A percentile compares a stretch with the other conserved stretches of the same genome.
phyloP scores from a whole-genome alignment of 495 filamentous ascomycete genomes.

The Parathielavia hyrcaniae region DNA sequence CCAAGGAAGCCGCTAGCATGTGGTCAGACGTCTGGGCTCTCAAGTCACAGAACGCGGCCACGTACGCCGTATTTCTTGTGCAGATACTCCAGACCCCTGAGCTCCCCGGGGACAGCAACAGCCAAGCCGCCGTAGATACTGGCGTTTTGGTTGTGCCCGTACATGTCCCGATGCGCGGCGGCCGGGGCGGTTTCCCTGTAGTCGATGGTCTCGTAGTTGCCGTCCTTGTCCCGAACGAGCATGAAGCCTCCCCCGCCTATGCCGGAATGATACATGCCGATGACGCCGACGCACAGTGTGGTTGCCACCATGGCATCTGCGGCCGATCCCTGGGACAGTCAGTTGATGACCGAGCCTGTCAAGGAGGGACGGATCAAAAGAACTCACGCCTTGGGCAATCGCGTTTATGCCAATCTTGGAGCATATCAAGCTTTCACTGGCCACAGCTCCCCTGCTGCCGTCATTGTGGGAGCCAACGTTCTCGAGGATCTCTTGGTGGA shows the following conservation, averaged over 20 bases:
- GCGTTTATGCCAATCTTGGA: conserved; percentile 69
- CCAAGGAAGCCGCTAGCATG: conserved; percentile 29
- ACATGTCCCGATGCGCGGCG: conserved; percentile 75
- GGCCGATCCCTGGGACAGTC: conserved; percentile 52
- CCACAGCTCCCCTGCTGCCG: conserved; percentile 60
- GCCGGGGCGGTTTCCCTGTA: conserved; percentile 82
- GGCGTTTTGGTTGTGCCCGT: conserved; percentile 38
- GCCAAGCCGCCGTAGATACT: conserved; percentile 41
- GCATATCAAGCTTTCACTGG: conserved; percentile 69
- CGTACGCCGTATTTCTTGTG: conserved; percentile 56
- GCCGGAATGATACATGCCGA: conserved; percentile 85
- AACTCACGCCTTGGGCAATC: conserved; percentile 51
- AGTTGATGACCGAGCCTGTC: not conserved
- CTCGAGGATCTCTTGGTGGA: conserved; percentile 3
- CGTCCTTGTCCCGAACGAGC: conserved; percentile 59
- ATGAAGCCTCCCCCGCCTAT: conserved; percentile 88
- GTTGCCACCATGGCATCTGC: conserved; percentile 71
- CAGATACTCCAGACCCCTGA: conserved; percentile 68
- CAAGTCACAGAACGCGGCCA: not conserved
- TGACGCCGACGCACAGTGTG: conserved; percentile 66
- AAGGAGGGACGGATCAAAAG: not conserved
- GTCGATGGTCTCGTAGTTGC: conserved; percentile 69
- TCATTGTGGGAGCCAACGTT: not conserved
- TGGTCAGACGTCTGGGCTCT: not conserved
- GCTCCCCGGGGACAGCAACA: conserved; percentile 72